Evolutionary conservation across 208 protist genomes (phyloP).

Genomic region (Trypanosomatidae sp.): DNA sequence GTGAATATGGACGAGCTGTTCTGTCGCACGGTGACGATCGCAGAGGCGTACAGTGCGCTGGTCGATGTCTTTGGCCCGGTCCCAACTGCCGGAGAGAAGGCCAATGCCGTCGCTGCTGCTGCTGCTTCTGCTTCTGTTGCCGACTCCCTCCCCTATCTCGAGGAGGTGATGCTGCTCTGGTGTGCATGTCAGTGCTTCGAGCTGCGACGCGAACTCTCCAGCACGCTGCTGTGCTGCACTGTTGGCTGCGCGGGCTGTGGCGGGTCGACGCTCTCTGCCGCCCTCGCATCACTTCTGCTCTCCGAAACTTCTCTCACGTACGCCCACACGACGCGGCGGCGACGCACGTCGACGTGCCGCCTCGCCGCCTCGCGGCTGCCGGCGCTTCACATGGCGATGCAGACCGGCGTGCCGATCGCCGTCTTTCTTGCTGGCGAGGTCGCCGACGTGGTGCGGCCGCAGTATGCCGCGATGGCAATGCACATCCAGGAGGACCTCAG

Average conservation of each 20-base stretch:
- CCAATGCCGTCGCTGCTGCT: too few relatives aligned
- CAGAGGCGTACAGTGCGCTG: too few relatives aligned
- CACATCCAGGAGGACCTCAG: conserved; percentile 27
- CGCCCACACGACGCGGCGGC: too few relatives aligned
- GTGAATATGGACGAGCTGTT: conserved; percentile 38
- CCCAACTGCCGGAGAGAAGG: too few relatives aligned
- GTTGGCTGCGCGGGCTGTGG: conserved; percentile 25
- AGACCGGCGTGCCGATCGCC: conserved; percentile 29
- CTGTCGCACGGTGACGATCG: too few relatives aligned
- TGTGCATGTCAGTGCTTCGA: conserved; percentile 45
- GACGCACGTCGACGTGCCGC: conserved; percentile 28
- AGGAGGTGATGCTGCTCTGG: too few relatives aligned
- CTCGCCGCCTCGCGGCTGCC: conserved; percentile 19
- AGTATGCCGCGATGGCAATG: conserved; percentile 29
- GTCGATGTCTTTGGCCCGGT: too few relatives aligned
- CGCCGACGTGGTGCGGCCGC: conserved; percentile 31
- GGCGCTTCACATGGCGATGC: conserved; percentile 31
- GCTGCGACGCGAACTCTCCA: conserved; percentile 30
- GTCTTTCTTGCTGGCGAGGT: conserved; percentile 51
- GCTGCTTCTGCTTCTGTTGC: too few relatives aligned
- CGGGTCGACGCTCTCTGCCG: conserved; percentile 10
- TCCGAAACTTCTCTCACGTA: conserved; percentile 6
- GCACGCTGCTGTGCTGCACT: conserved; percentile 16
- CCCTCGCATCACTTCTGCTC: conserved; percentile 10
- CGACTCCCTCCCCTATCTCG: too few relatives aligned